Base-by-base conservation (phyloP, 495 filamentous ascomycete species). In the Penicillium pulvis region DNA sequence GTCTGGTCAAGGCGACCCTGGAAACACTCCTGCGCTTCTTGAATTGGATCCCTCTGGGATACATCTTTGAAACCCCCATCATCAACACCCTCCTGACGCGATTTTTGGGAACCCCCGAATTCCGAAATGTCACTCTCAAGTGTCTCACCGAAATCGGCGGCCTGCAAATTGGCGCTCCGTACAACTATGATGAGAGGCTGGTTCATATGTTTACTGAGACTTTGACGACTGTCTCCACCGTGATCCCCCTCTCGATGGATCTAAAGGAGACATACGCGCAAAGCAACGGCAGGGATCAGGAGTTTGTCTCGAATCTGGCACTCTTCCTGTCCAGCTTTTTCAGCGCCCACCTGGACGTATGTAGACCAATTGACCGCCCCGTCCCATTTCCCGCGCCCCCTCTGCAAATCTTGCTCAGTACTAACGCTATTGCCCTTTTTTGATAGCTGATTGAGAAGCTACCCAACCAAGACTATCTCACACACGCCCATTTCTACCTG, bases 21-120 rank as follows among this genome's bases (percentile, higher is more conserved):
- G 92, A 97, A 73, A 98, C 94, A 0, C 80, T 99, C 16, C 83
- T 99, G 33, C 88, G 93, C 39, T 99, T 99, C 69, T 85, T 97
- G 70, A 99, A 97, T 75, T 98, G 94, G 94, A 99, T 98, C 56
- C 95, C 94, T 0, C 76, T 99, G 33, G 94, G 95, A 17, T 99
- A 97, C 73, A 96, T 99, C 60, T 98, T 99, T 70, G 95, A 99
- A 76, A 98, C 93, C 0, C 84, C 90, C 1, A 87, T 99, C 62
- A 98, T 99, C 74, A 92, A 96, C 60, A 99, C 93, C 0, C 79
- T 99, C 41, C 83, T 92, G 55, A 92, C 85, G 26, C 83, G 94
- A 36, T 99, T 98, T 75, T 78, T 98, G 56, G 91, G 94, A 62
- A 81, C 87, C 41, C 90, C 93, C 8, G 94, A 97, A 55, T 98